Evolutionary conservation across 192 early-diverging fungal species (phyloP).

Genomic region (Backusella tarrabulga): DNA sequence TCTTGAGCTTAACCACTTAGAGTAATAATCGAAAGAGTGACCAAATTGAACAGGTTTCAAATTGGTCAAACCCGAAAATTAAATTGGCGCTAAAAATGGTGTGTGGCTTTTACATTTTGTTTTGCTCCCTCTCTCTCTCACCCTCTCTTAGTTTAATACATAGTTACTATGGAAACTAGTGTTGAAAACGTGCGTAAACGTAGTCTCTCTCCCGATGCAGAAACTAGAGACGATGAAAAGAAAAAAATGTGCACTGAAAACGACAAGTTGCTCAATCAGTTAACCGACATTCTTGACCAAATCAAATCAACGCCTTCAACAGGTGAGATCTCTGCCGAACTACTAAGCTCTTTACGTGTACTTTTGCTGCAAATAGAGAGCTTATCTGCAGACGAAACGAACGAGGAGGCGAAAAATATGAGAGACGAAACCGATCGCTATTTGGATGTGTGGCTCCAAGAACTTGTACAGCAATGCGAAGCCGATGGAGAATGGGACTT

Average conservation of each 20-base stretch:
- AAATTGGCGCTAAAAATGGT: neutral
- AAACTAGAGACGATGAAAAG: neutral
- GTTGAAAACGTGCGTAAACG: constrained; percentile 8
- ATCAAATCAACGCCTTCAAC: constrained; percentile 30
- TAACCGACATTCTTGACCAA: constrained; percentile 27
- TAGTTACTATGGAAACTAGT: neutral
- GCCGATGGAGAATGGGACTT: constrained; percentile 30
- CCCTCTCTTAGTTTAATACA: neutral
- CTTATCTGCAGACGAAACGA: constrained; percentile 29
- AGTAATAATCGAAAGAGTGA: neutral
- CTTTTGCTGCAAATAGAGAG: constrained; percentile 34
- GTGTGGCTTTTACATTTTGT: constrained; percentile 3
- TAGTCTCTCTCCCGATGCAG: neutral
- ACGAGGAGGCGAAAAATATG: constrained; percentile 21
- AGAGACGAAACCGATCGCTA: constrained; percentile 31
- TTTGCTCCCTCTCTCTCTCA: neutral
- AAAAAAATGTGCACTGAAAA: constrained; percentile 2
- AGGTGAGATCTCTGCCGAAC: constrained; percentile 32
- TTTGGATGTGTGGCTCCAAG: constrained; percentile 33
- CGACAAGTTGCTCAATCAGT: constrained; percentile 13
- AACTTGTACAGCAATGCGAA: constrained; percentile 29
- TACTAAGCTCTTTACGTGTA: constrained; percentile 23
- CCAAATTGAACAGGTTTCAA: neutral
- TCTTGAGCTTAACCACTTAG: too few relatives aligned
- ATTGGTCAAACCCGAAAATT: constrained; percentile 7